Conservation (phyloP, 176 grass and related monocot genomes). For the Rhipidocladum racemiflorum region DNA sequence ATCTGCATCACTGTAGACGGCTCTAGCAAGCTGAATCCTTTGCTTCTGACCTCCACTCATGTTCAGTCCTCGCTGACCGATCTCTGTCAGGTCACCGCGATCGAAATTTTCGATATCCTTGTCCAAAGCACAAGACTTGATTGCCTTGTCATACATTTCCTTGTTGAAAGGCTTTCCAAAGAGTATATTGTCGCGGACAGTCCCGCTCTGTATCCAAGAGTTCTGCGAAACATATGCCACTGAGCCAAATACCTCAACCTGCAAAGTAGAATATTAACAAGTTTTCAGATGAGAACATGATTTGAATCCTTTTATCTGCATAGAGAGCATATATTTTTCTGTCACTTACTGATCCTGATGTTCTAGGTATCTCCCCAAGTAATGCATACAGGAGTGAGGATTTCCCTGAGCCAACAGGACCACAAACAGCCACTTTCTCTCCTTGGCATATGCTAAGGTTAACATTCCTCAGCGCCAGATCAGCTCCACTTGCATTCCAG, state of each 20-base stretch:
- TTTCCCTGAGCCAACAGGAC: conserved; percentile 84
- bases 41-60: conserved; percentile 99
- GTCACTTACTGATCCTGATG: conserved; percentile 71
- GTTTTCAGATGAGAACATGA: not conserved
- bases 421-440: conserved; percentile 79
- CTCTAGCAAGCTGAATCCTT: conserved; percentile 93
- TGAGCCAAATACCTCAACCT: conserved; percentile 75
- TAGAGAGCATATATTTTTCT: not conserved
- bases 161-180: conserved; percentile 69
- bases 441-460: conserved; percentile 48
- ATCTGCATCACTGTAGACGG: conserved; percentile 83
- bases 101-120: conserved; percentile 81
- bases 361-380: conserved; percentile 80
- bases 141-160: conserved; percentile 60
- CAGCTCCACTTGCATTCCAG: conserved; percentile 50
- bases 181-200: conserved; percentile 84
- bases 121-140: conserved; percentile 75
- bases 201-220: conserved; percentile 94
- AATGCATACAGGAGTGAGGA: conserved; percentile 75
- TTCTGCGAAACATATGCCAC: conserved; percentile 85
- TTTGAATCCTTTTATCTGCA: not conserved
- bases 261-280: conserved; percentile 23
- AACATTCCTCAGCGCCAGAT: conserved; percentile 53
- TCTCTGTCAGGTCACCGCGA: conserved; percentile 84
- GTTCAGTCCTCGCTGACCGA: conserved; percentile 91